Percentiles rank a stretch among this genome's conserved stretches.
phyloP scores from a whole-genome alignment of 306 rosid genomes.

The Abrus precatorius region DNA sequence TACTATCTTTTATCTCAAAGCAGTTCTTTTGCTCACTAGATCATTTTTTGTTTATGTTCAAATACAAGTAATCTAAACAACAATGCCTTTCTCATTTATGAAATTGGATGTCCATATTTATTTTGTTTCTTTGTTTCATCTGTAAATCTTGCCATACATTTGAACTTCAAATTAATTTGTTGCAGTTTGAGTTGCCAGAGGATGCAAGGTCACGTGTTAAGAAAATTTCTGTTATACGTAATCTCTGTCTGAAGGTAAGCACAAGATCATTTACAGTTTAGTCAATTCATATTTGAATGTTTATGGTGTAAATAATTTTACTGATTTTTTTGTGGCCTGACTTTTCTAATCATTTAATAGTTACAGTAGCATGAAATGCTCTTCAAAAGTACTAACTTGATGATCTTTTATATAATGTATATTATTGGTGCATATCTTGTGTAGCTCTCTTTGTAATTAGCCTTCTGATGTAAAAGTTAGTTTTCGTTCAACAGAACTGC shows the following conservation, averaged over 20 bases:
- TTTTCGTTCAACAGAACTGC: too few species aligned
- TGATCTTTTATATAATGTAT: not conserved
- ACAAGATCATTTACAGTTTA: slow-evolving; percentile 33
- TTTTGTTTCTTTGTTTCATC: slow-evolving; percentile 31
- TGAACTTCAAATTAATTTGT: slow-evolving; percentile 32
- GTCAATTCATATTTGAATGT: slow-evolving; percentile 32
- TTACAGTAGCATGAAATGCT: slow-evolving; percentile 30
- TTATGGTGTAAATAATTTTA: slow-evolving; percentile 8
- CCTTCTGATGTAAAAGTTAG: too few species aligned
- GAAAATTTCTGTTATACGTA: slow-evolving; percentile 87
- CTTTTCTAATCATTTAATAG: slow-evolving; percentile 21
- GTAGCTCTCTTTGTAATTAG: too few species aligned
- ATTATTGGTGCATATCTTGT: not conserved
- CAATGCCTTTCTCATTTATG: not conserved
- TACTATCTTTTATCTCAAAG: not conserved
- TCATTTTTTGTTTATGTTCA: slow-evolving; percentile 10
- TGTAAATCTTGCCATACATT: slow-evolving; percentile 1
- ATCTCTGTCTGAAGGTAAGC: slow-evolving; percentile 89
- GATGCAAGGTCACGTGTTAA: slow-evolving; percentile 74
- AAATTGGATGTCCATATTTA: slow-evolving; percentile 20
- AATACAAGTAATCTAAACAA: not conserved
- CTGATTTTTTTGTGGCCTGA: not conserved
- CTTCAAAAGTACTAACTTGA: slow-evolving; percentile 1
- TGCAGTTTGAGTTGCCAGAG: slow-evolving; percentile 86
- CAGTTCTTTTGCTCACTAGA: slow-evolving; percentile 17